Base-by-base conservation (phyloP, 345 rosid genomes). In the Eucalyptus cloeziana region DNA sequence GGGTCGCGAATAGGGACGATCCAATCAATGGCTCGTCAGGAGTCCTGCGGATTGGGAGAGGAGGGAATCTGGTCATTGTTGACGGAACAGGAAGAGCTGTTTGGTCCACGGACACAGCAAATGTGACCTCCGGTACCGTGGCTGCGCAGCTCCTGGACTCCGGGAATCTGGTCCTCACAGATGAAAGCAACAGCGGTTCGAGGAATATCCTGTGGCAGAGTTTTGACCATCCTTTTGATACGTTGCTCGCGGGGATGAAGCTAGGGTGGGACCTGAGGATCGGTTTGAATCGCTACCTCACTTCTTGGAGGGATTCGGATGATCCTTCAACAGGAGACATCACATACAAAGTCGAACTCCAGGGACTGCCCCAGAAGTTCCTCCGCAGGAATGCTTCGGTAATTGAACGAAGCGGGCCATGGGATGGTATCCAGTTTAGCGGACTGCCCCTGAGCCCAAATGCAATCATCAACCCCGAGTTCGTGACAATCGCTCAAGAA, bases 301-400 rank as follows among this genome's bases (percentile, higher is more conserved):
- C 89, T 13, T 93, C 94, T 30, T 93, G 94, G 95, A 94, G 86
- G 86, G 90, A 90, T 83, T 12, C 44, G 4, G 30, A 50, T 3
- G 94, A 94, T 89, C 94, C 94, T 64, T 93, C 94, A 2, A 85
- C 89, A 5, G 95, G 95, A 8, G 87, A 92, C 11, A 92, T 80
- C 76, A 30, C 86, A 14, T 27, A 47, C 31, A 52, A 7, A 54
- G 25, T 91, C 2, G 89, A 91, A 19, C 49, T 86, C 30, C 87
- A 54, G 88, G 93, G 90, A 12, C 91, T 92, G 49, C 91, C 94
- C 13, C 92, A 94, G 54, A 4, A 8, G 9, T 13, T 51, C 56
- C 60, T 86, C n/a, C 56, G 47, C 54, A 56, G 43, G 86, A 94
- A 92, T 62, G 89, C 92, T 3, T 49, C 22, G 22, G 88, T 60